These are phyloP conservation scores for Schizophyllum amplum DNA, from an alignment of 1,284 basidiomycete species.

Conservation along the genomic window DNA sequence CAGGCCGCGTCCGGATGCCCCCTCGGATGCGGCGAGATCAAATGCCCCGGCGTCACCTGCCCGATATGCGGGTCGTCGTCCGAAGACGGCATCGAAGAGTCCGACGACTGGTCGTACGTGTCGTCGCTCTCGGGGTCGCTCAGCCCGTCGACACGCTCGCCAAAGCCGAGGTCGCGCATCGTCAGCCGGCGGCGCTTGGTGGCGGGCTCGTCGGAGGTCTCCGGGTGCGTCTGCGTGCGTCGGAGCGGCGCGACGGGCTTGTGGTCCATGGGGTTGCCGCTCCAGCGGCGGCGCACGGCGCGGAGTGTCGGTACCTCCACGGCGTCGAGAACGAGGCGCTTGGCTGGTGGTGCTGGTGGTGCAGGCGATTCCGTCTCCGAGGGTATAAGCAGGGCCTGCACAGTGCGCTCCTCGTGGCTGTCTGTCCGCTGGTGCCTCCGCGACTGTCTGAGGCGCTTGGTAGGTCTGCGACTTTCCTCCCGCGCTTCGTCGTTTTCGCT, in stretches of 20 bases:
- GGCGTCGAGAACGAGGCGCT: constrained; percentile 34
- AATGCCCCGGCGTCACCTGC: constrained; percentile 59
- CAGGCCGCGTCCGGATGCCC: neutral
- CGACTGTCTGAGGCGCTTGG: neutral
- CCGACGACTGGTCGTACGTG: constrained; percentile 11
- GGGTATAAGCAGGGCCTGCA: neutral
- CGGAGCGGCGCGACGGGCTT: neutral
- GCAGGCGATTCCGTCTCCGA: neutral
- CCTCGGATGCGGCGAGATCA: constrained; percentile 49
- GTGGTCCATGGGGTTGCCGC: neutral
- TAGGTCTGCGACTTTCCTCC: neutral
- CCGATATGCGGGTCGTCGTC: constrained; percentile 56
- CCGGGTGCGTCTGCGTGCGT: neutral
- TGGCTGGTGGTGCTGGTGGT: too few relatives aligned
- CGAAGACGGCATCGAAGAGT: constrained; percentile 28
- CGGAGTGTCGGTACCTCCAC: constrained; percentile 41
- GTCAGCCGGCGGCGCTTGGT: neutral
- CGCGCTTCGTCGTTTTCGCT: neutral
- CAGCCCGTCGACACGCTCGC: neutral
- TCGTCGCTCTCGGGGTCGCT: constrained; percentile 4
- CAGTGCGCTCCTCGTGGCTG: neutral
- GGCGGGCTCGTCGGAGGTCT: neutral
- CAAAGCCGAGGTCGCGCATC: neutral
- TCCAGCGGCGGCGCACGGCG: constrained; percentile 17
- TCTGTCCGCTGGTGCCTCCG: neutral